Percentiles rank a stretch among this genome's conserved stretches.
These are phyloP conservation scores for Fonsecaea pugnacius DNA, from an alignment of 2,329 filamentous ascomycete genomes.

Conservation along the genomic window DNA sequence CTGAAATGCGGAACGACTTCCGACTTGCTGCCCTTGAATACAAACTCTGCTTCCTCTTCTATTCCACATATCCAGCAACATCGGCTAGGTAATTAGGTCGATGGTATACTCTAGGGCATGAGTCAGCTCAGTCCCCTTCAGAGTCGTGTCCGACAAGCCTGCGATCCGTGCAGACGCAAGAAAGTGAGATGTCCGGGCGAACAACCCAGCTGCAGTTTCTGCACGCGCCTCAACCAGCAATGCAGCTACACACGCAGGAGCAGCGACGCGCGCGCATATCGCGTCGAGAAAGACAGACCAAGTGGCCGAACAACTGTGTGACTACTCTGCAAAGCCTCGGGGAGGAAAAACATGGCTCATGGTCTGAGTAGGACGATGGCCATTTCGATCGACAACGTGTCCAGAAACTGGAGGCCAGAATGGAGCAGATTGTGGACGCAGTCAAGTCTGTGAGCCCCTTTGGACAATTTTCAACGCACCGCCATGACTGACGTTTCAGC, in stretches of 20 bases:
- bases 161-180: conserved; percentile 54
- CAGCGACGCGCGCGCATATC: conserved; percentile 18
- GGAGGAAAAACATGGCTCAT: neutral
- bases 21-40: neutral
- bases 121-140: conserved; percentile 17
- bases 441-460: conserved; percentile 40
- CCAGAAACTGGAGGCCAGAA: conserved; percentile 42
- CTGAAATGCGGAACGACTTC: neutral
- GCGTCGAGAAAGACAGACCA: conserved; percentile 38
- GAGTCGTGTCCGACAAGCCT: conserved; percentile 46
- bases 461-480: neutral
- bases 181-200: conserved; percentile 59
- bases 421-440: conserved; percentile 44
- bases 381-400: conserved; percentile 42
- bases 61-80: neutral
- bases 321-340: neutral
- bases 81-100: neutral
- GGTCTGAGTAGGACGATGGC: neutral
- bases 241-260: conserved; percentile 49
- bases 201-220: conserved; percentile 56
- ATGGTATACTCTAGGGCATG: conserved; percentile 20
- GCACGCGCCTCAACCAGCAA: conserved; percentile 53
- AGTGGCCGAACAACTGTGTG: conserved; percentile 18
- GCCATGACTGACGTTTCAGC: conserved; percentile 11
- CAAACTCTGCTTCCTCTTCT: neutral